Conservation (phyloP, 176 grass and related monocot species). For the Bromus sterilis region DNA sequence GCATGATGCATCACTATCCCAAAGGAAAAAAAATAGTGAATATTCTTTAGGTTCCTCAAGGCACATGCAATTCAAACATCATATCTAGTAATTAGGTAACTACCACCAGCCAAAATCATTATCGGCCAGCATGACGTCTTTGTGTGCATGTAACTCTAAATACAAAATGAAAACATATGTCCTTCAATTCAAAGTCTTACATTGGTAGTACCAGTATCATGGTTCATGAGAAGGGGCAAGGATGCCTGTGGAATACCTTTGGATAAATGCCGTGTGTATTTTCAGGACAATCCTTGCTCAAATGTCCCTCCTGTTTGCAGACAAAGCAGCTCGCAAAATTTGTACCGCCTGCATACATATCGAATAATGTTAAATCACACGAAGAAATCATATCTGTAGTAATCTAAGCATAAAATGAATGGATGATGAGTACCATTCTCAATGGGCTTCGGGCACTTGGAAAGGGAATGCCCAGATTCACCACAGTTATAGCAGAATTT, state of each 20-base stretch:
- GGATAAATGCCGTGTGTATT: slow-evolving; percentile 88
- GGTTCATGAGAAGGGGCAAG: neutral
- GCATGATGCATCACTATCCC: neutral
- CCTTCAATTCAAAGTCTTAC: neutral
- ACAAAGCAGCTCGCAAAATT: slow-evolving; percentile 94
- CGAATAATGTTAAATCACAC: neutral
- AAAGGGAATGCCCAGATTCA: slow-evolving; percentile 73
- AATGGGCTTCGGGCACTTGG: slow-evolving; percentile 66
- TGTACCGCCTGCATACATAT: slow-evolving; percentile 46
- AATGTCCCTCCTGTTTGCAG: slow-evolving; percentile 75
- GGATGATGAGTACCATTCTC: slow-evolving; percentile 51
- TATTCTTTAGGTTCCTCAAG: neutral
- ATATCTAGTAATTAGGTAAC: neutral
- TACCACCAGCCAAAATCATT: neutral
- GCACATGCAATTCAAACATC: neutral
- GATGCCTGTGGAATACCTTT: slow-evolving; percentile 47
- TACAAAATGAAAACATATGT: neutral
- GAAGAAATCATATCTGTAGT: neutral
- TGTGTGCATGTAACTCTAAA: neutral
- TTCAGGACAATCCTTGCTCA: slow-evolving; percentile 87
- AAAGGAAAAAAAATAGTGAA: neutral
- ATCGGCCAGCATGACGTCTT: neutral
- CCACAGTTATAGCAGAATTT: slow-evolving; percentile 96
- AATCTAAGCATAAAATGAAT: neutral
- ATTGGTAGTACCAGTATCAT: neutral